Conservation (phyloP, 257 asterid species). For the Fraxinus anomala region DNA sequence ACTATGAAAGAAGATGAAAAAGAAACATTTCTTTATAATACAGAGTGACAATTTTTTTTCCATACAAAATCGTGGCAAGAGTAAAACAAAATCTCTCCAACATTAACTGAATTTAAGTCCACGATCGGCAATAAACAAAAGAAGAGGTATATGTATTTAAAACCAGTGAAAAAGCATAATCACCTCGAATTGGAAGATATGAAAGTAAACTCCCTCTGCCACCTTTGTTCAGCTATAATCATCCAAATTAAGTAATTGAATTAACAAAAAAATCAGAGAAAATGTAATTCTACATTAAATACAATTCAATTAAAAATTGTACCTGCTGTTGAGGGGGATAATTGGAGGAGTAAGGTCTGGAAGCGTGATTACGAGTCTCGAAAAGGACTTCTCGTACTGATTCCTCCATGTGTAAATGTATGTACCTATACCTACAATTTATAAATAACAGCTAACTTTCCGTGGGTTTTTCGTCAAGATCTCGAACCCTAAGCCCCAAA, state of each 20-base stretch:
- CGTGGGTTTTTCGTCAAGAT: constrained; percentile 34
- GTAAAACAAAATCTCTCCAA: constrained; percentile 6
- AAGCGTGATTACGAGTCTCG: constrained; percentile 81
- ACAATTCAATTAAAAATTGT: constrained; percentile 3
- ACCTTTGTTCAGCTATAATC: constrained; percentile 55
- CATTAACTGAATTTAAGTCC: neutral
- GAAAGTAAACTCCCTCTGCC: constrained; percentile 59
- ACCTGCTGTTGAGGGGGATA: constrained; percentile 82
- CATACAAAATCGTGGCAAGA: constrained; percentile 6
- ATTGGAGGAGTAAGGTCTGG: constrained; percentile 67
- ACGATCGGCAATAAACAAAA: neutral
- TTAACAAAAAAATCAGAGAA: constrained; percentile 19
- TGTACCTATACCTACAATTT: constrained; percentile 11
- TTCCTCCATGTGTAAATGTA: constrained; percentile 45
- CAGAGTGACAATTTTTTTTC: neutral
- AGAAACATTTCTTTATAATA: neutral
- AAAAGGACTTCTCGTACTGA: constrained; percentile 47
- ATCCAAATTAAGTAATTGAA: constrained; percentile 28
- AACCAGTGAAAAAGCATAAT: constrained; percentile 20
- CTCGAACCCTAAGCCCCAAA: constrained; percentile 31
- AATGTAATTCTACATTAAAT: constrained; percentile 13
- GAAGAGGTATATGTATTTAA: constrained; percentile 1
- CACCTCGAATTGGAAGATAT: constrained; percentile 75
- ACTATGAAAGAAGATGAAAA: neutral
- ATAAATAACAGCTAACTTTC: constrained; percentile 26